These are phyloP conservation scores for Buxus sempervirens DNA, from an alignment of 164 flowering plant genomes.

Conservation along the genomic window DNA sequence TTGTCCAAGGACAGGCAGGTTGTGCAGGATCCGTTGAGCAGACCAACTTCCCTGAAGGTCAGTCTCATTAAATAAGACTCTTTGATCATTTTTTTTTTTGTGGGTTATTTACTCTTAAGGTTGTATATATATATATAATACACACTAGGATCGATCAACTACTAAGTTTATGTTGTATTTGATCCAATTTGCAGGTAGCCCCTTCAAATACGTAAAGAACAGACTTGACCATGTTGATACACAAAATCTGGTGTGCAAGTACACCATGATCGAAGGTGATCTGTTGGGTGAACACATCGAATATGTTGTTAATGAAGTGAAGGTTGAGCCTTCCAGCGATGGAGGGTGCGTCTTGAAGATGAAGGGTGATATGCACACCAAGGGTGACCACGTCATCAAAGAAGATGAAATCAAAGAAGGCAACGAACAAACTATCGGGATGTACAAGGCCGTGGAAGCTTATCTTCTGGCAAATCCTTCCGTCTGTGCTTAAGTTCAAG, in stretches of 20 bases:
- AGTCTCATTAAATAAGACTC: not conserved
- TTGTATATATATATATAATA: no score
- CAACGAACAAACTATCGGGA: slow-evolving; percentile 26
- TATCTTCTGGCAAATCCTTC: slow-evolving; percentile 40
- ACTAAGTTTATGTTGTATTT: not conserved
- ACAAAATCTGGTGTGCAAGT: slow-evolving; percentile 19
- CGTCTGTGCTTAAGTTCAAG: slow-evolving; percentile 16
- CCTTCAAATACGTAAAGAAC: slow-evolving; percentile 20
- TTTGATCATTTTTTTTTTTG: not conserved
- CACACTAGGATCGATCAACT: no score
- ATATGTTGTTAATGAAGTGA: slow-evolving; percentile 23
- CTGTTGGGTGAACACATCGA: slow-evolving; percentile 23
- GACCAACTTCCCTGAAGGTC: slow-evolving; percentile 33
- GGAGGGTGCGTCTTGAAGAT: slow-evolving; percentile 30
- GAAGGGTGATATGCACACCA: slow-evolving; percentile 20
- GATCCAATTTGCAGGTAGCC: slow-evolving; percentile 15
- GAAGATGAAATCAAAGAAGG: slow-evolving; percentile 34
- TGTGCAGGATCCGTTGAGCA: slow-evolving; percentile 38
- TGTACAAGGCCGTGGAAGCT: slow-evolving; percentile 41
- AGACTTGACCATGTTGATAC: slow-evolving; percentile 22
- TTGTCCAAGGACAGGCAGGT: slow-evolving; percentile 36
- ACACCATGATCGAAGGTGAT: slow-evolving; percentile 33
- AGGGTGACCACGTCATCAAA: slow-evolving; percentile 15
- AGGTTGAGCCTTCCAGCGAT: slow-evolving; percentile 18
- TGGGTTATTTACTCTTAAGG: no score